Evolutionary conservation across 805 yeast species (phyloP), one percentile per base, ranked within the genome.

Genomic region (Kluyveromyces lactis): DNA sequence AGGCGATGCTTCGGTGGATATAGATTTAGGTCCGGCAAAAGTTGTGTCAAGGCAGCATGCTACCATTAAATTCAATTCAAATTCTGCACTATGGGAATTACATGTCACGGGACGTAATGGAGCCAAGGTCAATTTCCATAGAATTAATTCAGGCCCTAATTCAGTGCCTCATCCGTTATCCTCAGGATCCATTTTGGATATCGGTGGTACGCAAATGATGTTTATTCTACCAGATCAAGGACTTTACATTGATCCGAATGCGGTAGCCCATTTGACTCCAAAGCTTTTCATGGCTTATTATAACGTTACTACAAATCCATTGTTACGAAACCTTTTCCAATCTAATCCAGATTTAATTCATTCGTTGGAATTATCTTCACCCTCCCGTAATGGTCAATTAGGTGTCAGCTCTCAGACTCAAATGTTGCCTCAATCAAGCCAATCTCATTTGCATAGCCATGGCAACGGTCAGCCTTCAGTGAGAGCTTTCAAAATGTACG

Each of bases 161-260:
- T 60, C 64, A 4, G 50, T 66, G 4, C 68, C 78, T 3, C 71
- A 80, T 11, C 72, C 79, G 10, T 70, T 92, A 41, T 72, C 73
- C 38, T 81, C 94, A 2, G 98, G 98, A n/a, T 84, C 90, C 31
- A 77, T 92, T 13, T 63, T 92, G 42, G 99, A 92, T 53, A 79
- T 92, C 33, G 97, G 97, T 13, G 97, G 97, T 4, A 87, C 95
- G 9, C 97, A 92, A 63, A 92, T 92, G 97, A 90, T 92, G 95
- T 92, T 92, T 57, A 92, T 92, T 28, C 68, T 92, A 48, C 99
- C 99, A 2, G 97, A 89, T 58, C 78, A 85, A 4, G 76, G 77
- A 10, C 95, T 96, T 2, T 65, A 63, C 26, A 70, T 89, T 6
- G 73, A 83, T 4, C 57, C 53, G 16, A 42, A 45, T 30, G 53